Evolutionary conservation across 1,139 yeast species (phyloP), one percentile per base, ranked within the genome.

Genomic region (Hansenula sp.): DNA sequence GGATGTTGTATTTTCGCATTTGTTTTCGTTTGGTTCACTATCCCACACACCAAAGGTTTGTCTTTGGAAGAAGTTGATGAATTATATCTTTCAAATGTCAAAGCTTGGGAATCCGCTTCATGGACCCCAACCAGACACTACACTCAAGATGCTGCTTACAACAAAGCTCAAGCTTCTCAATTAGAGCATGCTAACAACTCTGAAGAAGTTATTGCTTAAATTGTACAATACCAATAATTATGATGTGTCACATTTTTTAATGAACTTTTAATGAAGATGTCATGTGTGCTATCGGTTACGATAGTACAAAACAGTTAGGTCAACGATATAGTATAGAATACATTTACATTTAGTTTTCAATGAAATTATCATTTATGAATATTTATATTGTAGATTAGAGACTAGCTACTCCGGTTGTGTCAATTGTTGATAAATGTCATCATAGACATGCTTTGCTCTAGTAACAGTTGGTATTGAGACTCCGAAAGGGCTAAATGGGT

Each of bases 1-100:
- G 90, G 87, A 17, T 82, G 86, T 64, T 68, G 73, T 57, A 55
- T 76, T 42, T 74, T 79, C 57, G 71, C 86, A 26, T 57, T 75
- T 52, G 65, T 80, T 65, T 82, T 79, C 54, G 85, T 79, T 43
- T 81, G 73, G 69, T 77, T 81, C 62, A 70, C 72, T 49, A 81
- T 83, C 41, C 81, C 79, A 50, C 89, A 82, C 62, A 82, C 90
- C 43, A 76, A 76, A 64, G 88, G 87, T 47, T 69, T 81, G 50
- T 68, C 82, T 25, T 69, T 82, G 62, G 90, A 83, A 62, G 84
- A 82, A 56, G 84, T 82, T 47, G 86, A 81, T 61, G 78, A 75
- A 51, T 65, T 84, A 68, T 81, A 50, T 41, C 36, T 53, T 69
- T 71, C 64, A 71, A 92, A 56, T 29, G 56, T 61, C 29, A 44